Evolutionary conservation across 1,139 yeast genomes (phyloP).

Genomic region (Yamadazyma sp.): DNA sequence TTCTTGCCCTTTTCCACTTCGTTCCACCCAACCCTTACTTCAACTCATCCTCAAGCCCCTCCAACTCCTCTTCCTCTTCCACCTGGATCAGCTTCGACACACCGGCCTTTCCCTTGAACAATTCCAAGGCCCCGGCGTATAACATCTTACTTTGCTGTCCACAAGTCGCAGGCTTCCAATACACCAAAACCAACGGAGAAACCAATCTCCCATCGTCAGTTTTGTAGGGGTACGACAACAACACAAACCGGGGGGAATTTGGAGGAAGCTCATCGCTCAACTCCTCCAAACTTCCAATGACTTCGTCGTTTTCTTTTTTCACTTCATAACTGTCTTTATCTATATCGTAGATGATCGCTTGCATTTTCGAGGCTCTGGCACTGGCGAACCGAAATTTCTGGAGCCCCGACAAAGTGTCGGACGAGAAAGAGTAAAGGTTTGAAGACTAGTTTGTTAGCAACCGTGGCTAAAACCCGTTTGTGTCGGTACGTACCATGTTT

Average conservation of each 20-base stretch:
- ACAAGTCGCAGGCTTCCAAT: slow-evolving; percentile 84
- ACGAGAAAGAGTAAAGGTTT: slow-evolving; percentile 62
- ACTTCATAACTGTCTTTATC: slow-evolving; percentile 60
- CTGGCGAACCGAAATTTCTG: slow-evolving; percentile 73
- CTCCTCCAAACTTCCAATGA: slow-evolving; percentile 52
- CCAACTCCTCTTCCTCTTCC: slow-evolving; percentile 64
- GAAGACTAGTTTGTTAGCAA: slow-evolving; percentile 23
- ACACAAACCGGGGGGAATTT: slow-evolving; percentile 71
- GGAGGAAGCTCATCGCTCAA: slow-evolving; percentile 79
- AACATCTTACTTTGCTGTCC: slow-evolving; percentile 80
- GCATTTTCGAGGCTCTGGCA: slow-evolving; percentile 61
- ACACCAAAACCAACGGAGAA: slow-evolving; percentile 73
- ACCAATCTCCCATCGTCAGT: slow-evolving; percentile 70
- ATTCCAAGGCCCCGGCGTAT: slow-evolving; percentile 86
- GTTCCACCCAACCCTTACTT: too few species aligned
- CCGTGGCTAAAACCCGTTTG: too few species aligned
- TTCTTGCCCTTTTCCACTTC: too few species aligned
- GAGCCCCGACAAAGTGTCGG: slow-evolving; percentile 59
- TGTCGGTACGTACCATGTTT: background rate
- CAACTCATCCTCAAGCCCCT: slow-evolving; percentile 36
- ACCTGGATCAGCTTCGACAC: slow-evolving; percentile 63
- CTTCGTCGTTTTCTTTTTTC: slow-evolving; percentile 45
- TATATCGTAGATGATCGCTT: slow-evolving; percentile 64
- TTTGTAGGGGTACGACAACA: slow-evolving; percentile 76
- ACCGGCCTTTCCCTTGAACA: slow-evolving; percentile 75